Evolutionary conservation across 179 eudicot genomes (phyloP), one percentile per base, ranked within the genome.

Genomic region (Vitellaria paradoxa): DNA sequence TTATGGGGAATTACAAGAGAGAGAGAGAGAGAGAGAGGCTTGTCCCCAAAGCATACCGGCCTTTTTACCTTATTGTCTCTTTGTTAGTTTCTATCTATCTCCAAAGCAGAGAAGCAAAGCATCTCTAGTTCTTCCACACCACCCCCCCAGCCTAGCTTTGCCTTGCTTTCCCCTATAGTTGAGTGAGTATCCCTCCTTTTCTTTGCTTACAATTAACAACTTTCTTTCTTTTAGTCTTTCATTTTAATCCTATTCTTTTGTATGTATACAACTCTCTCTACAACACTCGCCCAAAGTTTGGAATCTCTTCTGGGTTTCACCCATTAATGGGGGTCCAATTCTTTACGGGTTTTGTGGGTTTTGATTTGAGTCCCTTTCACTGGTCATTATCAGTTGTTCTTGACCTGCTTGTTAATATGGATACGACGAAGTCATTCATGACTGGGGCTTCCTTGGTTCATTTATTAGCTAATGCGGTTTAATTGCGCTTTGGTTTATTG

Each of bases 121-220:
- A 91, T 88, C 90, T 87, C 74, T 78, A 72, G 79, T 68, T 72
- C 78, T 56, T 52, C 67, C 65, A 71, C 81, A 70, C 76, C 75
- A 47, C 77, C 80, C 77, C 80, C 65, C 37, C 37, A 30, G 37
- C 37, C 37, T 30, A 30, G 37, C 37, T 30, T 70, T 82, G 78
- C 76, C 81, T 88, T 88, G 88, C 89, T 88, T 90, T 89, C 84
- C 76, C 80, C 78, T 87, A 2, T 30, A 30, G 37, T 30, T 30
- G 2, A 30, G 90, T 84, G 83, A 89, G 94, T 82, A 86, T 88
- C 88, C 84, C 76, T 83, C 71, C 90, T 81, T 90, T 80, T 80
- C 96, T 94, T 91, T 83, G 85, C 92, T 87, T 88, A 72, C 94
- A 94, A 83, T 89, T 91, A 81, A 85, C 60, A 86, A 77, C 85